Evolutionary conservation across 164 flowering plant genomes (phyloP), one percentile per base, ranked within the genome.

Genomic region (Warburgia ugandensis): DNA sequence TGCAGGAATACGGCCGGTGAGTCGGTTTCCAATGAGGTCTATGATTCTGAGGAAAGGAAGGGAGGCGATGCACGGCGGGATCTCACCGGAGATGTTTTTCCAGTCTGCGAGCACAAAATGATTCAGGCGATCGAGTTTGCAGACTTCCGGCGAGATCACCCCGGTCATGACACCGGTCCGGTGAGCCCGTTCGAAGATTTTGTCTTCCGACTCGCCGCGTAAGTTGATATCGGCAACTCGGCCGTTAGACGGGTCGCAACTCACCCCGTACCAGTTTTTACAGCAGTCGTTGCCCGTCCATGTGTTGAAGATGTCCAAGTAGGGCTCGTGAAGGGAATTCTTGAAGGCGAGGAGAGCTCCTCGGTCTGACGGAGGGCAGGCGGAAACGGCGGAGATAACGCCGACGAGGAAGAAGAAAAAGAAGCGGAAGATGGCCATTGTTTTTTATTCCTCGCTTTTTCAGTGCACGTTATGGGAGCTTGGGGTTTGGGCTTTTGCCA

Each of bases 251-350:
- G 78, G 75, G 68, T 91, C 94, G 70, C 97, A 91, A 59, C 76
- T 74, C 19, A 91, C 71, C 26, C 97, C 96, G 67, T 83, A 66
- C 97, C 97, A 91, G 33, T 65, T 52, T 49, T 66, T 61, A 65
- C 97, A 86, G 33, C 97, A 90, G 58, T 86, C 81, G 38, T n/a
- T 4, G 39, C 95, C 97, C 3, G 63, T 73, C 97, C 97, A 90
- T 1, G 89, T 55, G 44, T 75, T 72, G 82, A 90, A 86, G 48
- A 90, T 75, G 58, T 88, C 94, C 17, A 84, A 45, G 48, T 75
- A 54, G 2, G 94, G 73, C 67, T 86, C 97, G 42, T 60, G 35
- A 3, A 90, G 76, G 1, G 77, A 70, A 0, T 79, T 47, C 41
- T 59, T 73, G 73, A 90, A 67, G 10, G 78, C 75, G 11, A 86